These are phyloP conservation scores for Tetradesmus lagerheimii DNA, from an alignment of 139 green algal genomes.

Conservation along the genomic window DNA sequence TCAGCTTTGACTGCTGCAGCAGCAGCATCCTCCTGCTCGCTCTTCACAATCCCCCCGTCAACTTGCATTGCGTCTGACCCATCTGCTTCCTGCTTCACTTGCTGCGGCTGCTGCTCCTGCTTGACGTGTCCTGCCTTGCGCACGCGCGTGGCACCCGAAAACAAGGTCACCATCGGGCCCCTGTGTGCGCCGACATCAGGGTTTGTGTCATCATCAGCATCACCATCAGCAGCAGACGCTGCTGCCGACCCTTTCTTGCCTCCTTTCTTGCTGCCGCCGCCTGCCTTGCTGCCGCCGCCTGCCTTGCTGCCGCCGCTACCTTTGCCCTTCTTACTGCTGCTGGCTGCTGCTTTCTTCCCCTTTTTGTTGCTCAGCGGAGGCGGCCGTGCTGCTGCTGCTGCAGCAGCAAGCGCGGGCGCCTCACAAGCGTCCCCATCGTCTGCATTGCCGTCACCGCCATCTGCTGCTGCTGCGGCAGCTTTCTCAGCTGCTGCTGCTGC, in stretches of 20 bases:
- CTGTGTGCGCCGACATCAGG: not conserved
- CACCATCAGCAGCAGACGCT: conserved; percentile 10
- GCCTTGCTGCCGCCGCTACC: not conserved
- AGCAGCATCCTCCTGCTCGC: not conserved
- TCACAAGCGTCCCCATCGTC: conserved; percentile 7
- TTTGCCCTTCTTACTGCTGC: conserved; percentile 26
- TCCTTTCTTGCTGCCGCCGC: conserved; percentile 9
- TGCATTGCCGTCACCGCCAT: not conserved
- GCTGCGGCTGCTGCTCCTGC: conserved; percentile 22
- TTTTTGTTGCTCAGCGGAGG: not conserved
- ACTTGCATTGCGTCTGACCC: not conserved
- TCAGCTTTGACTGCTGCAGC: conserved; percentile 28
- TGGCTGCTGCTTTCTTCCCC: conserved; percentile 5
- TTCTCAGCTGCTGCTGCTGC: not conserved
- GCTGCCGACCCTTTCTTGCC: conserved; percentile 16
- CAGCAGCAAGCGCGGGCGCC: not conserved
- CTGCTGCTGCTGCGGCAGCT: not conserved
- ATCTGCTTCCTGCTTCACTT: not conserved
- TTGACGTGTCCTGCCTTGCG: conserved; percentile 22
- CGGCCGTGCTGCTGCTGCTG: not conserved
- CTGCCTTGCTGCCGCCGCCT: not conserved
- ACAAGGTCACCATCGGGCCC: conserved; percentile 5
- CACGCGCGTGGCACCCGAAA: conserved; percentile 23
- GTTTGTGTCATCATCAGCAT: conserved; percentile 11
- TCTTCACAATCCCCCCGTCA: not conserved